Base-by-base conservation (phyloP, 2,329 filamentous ascomycete species). In the Exophiala dermatitidis region DNA sequence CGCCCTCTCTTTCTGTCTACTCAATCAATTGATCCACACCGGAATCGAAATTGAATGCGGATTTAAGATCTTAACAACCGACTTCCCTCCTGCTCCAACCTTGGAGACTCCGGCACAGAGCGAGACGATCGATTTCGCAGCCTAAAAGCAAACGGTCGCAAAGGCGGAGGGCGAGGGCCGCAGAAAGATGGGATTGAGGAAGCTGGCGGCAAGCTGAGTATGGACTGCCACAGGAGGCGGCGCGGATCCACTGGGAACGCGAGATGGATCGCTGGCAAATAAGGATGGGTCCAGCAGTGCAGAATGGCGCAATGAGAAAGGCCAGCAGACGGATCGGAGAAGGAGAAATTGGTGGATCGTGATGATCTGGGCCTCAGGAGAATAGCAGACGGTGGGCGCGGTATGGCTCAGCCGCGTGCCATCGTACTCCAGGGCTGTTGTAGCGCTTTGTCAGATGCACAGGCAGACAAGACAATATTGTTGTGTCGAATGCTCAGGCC, bases 291-390 rank as follows among this genome's bases (percentile, higher is more conserved):
- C n/a, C 37, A 50, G 40, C 49, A 34, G 36, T 40, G 52, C 54
- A 52, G 46, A 48, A 57, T 59, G 51, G 57, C 57, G 57, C 54
- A 59, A 57, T 57, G 36, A 29, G 41, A 34, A 53, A 41, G 19
- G 32, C 10, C 45, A 46, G 41, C 37, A 37, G 34, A 44, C 45
- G 48, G 43, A 50, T 41, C 43, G 47, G 50, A 46, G 48, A 48
- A 33, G 42, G n/a, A 45, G 38, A 30, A 45, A 30, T 4, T 32
- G 31, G 51, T 50, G 38, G 47, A 54, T 44, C 36, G 45, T 28
- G 28, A 48, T 33, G 9, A 46, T 31, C n/a, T 31, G 4, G 19
- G 41, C 7, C n/a, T n/a, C 7, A 1, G 7, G 33, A 36, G 40
- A 12, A 29, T 6, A 30, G 40, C 40, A 28, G 12, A 8, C 28